phyloP scores from a whole-genome alignment of 2,329 filamentous ascomycete genomes.

The Alternaria postmessia region DNA sequence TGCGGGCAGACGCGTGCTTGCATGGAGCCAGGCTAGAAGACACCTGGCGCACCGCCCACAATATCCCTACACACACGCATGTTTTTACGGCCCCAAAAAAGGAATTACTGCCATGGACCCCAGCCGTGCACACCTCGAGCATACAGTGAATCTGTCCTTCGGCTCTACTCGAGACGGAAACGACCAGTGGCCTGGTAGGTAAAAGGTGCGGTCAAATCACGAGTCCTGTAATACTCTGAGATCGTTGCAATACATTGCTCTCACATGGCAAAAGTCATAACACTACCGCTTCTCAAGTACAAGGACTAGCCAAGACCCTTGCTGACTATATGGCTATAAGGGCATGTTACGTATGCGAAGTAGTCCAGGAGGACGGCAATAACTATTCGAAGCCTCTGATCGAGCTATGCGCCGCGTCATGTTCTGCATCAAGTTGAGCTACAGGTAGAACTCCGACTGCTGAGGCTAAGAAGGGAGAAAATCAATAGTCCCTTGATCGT shows the following conservation, averaged over 20 bases:
- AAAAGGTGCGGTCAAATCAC: constrained; percentile 6
- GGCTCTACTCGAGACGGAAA: constrained; percentile 18
- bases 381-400: constrained; percentile 9
- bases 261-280: constrained; percentile 34
- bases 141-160: constrained; percentile 15
- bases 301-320: constrained; percentile 37
- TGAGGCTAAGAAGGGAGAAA: constrained; percentile 31
- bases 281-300: constrained; percentile 12
- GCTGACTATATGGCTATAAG: constrained; percentile 18
- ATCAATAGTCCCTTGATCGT: constrained; percentile 42
- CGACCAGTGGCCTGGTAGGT: constrained; percentile 18
- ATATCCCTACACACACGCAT: constrained; percentile 24
- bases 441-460: constrained; percentile 4
- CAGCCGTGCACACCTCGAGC: neutral
- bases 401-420: constrained; percentile 30
- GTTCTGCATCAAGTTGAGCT: constrained; percentile 16
- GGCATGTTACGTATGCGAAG: constrained; percentile 24
- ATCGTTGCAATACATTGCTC: constrained; percentile 24
- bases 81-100: constrained; percentile 4
- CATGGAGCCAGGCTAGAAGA: constrained; percentile 24
- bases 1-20: constrained; percentile 30
- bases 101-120: constrained; percentile 1
- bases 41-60: constrained; percentile 35
- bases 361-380: constrained; percentile 27
- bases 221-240: constrained; percentile 19